Percentiles rank a stretch among this genome's conserved stretches.
phyloP scores from a whole-genome alignment of 2,329 filamentous ascomycete species.

The Fusarium sp. region DNA sequence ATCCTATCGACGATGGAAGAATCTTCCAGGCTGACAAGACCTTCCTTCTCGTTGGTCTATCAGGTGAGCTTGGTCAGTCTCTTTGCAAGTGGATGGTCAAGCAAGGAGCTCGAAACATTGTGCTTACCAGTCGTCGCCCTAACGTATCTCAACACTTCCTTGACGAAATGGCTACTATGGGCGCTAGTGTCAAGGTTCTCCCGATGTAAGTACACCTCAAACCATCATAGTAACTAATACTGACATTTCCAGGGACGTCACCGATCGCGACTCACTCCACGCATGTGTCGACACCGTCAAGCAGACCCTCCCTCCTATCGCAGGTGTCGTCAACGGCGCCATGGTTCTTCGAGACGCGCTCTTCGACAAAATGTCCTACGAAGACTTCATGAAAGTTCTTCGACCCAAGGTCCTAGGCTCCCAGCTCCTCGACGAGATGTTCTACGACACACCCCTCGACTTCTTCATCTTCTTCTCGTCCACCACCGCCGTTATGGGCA shows the following conservation, averaged over 20 bases:
- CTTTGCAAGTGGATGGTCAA: not conserved
- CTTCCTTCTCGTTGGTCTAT: not conserved
- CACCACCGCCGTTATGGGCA: not conserved
- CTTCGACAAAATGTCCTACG: accelerated
- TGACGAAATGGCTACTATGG: not conserved
- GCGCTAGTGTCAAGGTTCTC: not conserved
- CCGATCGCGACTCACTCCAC: not conserved
- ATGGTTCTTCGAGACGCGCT: not conserved
- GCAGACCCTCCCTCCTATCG: accelerated
- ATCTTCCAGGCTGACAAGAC: not conserved
- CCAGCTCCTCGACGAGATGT: not conserved
- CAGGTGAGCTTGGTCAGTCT: not conserved
- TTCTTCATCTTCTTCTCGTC: conserved; percentile 8
- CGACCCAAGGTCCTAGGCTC: not conserved
- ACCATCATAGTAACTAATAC: not conserved
- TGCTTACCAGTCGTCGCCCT: not conserved
- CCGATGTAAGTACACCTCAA: not conserved
- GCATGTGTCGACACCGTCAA: not conserved
- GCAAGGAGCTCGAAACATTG: not conserved
- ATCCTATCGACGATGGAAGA: not conserved
- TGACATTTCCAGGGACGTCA: not conserved
- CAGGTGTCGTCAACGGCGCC: not conserved
- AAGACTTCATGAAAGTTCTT: not conserved
- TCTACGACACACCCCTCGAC: not conserved
- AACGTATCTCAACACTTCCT: not conserved